Conservation (phyloP, 1,139 yeast genomes). For the Candida tropicalis region DNA sequence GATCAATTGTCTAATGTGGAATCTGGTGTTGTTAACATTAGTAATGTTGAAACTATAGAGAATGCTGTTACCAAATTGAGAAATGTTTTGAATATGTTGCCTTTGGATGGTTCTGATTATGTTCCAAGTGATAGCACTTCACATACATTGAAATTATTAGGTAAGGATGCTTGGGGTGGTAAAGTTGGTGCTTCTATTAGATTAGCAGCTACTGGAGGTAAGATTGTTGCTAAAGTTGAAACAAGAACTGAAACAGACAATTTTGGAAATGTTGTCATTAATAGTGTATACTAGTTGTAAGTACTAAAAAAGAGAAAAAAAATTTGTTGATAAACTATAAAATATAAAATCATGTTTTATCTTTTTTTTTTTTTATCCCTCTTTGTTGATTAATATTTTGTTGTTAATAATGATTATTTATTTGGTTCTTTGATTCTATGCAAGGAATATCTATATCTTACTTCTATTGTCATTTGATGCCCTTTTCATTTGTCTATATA, state of each 20-base stretch:
- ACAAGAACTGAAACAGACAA: slow-evolving; percentile 66
- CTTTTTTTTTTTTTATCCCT: slow-evolving; percentile 3
- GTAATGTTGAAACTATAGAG: slow-evolving; percentile 39
- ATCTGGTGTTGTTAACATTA: slow-evolving; percentile 37
- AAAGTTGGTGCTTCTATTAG: slow-evolving; percentile 72
- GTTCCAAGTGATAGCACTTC: slow-evolving; percentile 62
- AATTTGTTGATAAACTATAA: not conserved
- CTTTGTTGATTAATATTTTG: too few species aligned
- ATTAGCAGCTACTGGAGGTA: slow-evolving; percentile 70
- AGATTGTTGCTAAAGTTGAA: slow-evolving; percentile 75
- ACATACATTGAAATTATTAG: slow-evolving; percentile 80
- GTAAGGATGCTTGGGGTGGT: slow-evolving; percentile 75
- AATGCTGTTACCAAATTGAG: slow-evolving; percentile 50
- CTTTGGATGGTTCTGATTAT: slow-evolving; percentile 77
- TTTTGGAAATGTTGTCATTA: slow-evolving; percentile 49
- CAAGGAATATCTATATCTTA: slow-evolving; percentile 9
- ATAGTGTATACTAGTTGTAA: slow-evolving; percentile 29
- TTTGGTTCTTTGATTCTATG: too few species aligned
- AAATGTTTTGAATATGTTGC: slow-evolving; percentile 69
- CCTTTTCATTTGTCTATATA: slow-evolving; percentile 37
- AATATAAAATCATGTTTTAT: too few species aligned
- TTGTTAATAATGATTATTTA: too few species aligned
- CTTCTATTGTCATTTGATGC: not conserved
- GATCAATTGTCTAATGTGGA: slow-evolving; percentile 58
- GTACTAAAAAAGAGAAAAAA: not conserved